These are phyloP conservation scores for Gremmenia infestans DNA, from an alignment of 2,329 filamentous ascomycete genomes.

Conservation along the genomic window DNA sequence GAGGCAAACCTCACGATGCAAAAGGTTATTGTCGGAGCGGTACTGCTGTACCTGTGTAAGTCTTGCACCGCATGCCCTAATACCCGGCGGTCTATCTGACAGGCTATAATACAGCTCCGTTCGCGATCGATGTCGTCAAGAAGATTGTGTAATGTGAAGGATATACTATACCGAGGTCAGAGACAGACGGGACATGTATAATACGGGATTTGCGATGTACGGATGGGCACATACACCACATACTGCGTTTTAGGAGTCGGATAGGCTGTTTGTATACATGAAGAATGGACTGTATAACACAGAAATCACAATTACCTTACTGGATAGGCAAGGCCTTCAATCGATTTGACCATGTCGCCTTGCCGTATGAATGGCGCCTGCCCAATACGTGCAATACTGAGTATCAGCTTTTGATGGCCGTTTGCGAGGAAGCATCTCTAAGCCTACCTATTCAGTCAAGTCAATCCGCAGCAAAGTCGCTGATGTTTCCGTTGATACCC, in stretches of 20 bases:
- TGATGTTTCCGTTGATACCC: too few species aligned
- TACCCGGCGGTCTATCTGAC: not conserved
- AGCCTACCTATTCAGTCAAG: too few species aligned
- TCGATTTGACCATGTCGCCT: not conserved
- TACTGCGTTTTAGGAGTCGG: not conserved
- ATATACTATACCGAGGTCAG: constrained; percentile 1
- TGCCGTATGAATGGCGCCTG: too few species aligned
- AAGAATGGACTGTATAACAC: not conserved
- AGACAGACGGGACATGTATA: not conserved
- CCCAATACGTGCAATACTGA: too few species aligned
- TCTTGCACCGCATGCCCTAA: not conserved
- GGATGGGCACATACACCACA: not conserved
- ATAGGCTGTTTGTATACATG: not conserved
- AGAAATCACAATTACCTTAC: not conserved
- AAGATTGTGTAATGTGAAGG: constrained; percentile 40
- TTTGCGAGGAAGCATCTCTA: too few species aligned
- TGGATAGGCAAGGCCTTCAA: not conserved
- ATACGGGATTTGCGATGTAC: not conserved
- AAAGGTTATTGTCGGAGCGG: constrained; percentile 58
- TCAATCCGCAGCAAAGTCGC: too few species aligned
- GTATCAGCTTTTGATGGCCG: too few species aligned
- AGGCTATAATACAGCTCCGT: constrained; percentile 41
- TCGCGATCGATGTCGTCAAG: constrained; percentile 48
- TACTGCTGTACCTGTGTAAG: constrained; percentile 74
- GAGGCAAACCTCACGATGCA: constrained; percentile 64